Percentiles rank a stretch among this genome's conserved stretches.
These are phyloP conservation scores for Aphanomyces euteiches DNA, from an alignment of 352 stramenopile species.

Conservation along the genomic window DNA sequence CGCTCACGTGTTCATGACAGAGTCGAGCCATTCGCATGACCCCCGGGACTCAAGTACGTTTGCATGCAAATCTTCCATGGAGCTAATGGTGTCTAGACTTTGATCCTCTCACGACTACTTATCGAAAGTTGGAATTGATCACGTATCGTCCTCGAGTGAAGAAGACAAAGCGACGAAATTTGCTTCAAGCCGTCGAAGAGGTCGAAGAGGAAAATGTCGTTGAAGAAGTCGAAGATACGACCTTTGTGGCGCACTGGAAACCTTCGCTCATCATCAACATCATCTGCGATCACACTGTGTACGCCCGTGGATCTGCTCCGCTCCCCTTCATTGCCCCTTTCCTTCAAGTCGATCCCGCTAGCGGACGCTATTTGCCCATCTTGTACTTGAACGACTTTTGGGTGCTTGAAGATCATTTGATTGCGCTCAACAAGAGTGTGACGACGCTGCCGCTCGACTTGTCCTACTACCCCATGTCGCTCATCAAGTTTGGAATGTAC, in stretches of 20 bases:
- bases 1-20: slow-evolving; percentile 83
- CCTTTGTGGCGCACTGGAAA: slow-evolving; percentile 82
- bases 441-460: slow-evolving; percentile 77
- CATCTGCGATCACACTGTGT: slow-evolving; percentile 67
- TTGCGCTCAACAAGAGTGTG: slow-evolving; percentile 87
- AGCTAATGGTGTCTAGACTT: slow-evolving; percentile 37
- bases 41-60: slow-evolving; percentile 40
- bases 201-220: slow-evolving; percentile 22
- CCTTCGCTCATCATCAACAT: slow-evolving; percentile 62
- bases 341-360: slow-evolving; percentile 56
- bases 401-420: slow-evolving; percentile 82
- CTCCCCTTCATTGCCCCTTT: slow-evolving; percentile 63
- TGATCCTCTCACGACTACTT: slow-evolving; percentile 48
- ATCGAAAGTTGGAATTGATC: slow-evolving; percentile 59
- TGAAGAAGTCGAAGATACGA: slow-evolving; percentile 31
- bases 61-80: background rate
- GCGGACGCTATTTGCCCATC: slow-evolving; percentile 80
- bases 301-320: slow-evolving; percentile 48
- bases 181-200: slow-evolving; percentile 41
- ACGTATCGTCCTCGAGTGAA: slow-evolving; percentile 73
- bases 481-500: slow-evolving; percentile 92
- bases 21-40: slow-evolving; percentile 65
- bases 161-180: slow-evolving; percentile 71
- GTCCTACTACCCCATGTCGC: slow-evolving; percentile 75
- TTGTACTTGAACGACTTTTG: slow-evolving; percentile 94